These are phyloP conservation scores for Fusarium sp. DNA, from an alignment of 2,329 filamentous ascomycete species.

Conservation along the genomic window DNA sequence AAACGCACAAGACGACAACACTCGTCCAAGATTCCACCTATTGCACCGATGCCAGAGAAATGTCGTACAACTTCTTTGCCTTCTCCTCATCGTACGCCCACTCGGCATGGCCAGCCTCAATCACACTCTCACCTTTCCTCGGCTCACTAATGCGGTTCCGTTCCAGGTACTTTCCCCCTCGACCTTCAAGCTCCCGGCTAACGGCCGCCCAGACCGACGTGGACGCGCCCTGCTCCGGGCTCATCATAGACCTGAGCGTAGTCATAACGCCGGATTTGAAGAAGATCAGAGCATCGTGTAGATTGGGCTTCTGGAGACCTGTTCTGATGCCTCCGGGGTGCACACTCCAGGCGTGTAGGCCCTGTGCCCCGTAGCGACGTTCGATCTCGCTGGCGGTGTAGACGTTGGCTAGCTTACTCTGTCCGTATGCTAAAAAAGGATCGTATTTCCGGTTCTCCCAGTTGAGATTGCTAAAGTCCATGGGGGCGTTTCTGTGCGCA, in stretches of 20 bases:
- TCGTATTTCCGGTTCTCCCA: constrained; percentile 42
- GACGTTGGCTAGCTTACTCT: constrained; percentile 64
- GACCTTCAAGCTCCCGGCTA: neutral
- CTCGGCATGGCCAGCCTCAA: neutral
- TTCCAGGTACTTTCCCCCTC: neutral
- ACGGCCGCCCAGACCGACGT: neutral
- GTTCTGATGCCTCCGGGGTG: constrained; percentile 61
- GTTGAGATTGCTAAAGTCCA: constrained; percentile 34
- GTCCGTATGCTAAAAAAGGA: constrained; percentile 56
- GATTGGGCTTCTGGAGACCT: constrained; percentile 1
- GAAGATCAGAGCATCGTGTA: neutral
- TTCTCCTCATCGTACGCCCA: neutral
- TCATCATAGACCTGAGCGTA: neutral
- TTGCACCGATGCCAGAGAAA: neutral
- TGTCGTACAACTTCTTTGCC: neutral
- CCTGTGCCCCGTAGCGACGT: constrained; percentile 56
- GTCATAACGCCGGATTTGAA: neutral
- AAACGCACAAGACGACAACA: too few species aligned
- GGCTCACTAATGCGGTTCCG: neutral
- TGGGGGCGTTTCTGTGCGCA: constrained; percentile 25
- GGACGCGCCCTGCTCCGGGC: neutral
- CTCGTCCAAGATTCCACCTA: neutral
- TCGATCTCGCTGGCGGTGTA: constrained; percentile 64
- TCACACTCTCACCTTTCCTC: neutral
- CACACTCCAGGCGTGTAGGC: constrained; percentile 55